Evolutionary conservation across 2,329 filamentous ascomycete genomes (phyloP), one percentile per base, ranked within the genome.

Genomic region (Ophiobolus disseminans): DNA sequence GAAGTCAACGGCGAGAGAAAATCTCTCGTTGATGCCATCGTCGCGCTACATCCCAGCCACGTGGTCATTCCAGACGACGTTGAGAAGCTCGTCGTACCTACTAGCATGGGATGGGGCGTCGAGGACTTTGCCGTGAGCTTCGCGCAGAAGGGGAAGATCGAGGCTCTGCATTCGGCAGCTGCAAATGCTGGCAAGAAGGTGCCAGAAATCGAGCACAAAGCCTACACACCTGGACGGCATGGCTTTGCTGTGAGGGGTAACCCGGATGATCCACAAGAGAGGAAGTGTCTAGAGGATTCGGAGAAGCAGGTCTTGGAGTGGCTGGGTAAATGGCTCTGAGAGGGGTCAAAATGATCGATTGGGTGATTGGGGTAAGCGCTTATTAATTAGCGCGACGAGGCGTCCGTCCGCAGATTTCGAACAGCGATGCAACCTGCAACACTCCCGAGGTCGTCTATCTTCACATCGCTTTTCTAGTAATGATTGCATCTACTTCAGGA

Each of bases 21-120:
- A 13, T 66, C 71, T 14, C 63, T 75, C 17, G 62, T 75, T 5
- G 73, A 75, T 55, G 71, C 73, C 7, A 69, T 58, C 6, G 71
- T 74, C 16, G 73, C 65, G 2, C 48, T 75, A 42, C 72, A 76
- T 55, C 73, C 73, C 7, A 73, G 69, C 43, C 54, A 74, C 47
- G 20, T 76, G 40, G 53, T 46, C 1, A 17, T 75, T n/a, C 72
- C 72, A 1, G 68, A 59, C 3, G 73, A 75, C 55, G 55, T 61
- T 3, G 43, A 51, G 34, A 40, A 36, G 11, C 20, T 65, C 2
- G 46, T 50, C 14, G 58, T 59, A n/a, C 57, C 63, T 10, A 45
- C 45, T 14, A 63, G 47, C 19, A 50, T 50, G 28, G 62, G 54
- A 4, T 65, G 53, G 63, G 62, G 56, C 3, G 47, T 49, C 19